Base-by-base conservation (phyloP, 345 rosid genomes). In the Boechera retrofracta region DNA sequence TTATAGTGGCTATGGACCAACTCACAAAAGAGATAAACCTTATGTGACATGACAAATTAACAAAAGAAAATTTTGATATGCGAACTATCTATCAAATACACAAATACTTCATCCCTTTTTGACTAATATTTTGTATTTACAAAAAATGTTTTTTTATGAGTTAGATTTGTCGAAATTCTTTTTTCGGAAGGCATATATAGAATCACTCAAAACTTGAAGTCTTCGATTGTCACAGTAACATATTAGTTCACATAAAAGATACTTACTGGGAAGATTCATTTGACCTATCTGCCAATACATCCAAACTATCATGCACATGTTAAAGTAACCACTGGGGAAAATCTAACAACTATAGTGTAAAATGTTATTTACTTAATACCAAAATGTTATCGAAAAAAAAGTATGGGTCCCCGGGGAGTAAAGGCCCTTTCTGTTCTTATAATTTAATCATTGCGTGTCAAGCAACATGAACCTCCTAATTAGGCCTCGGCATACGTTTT, bases 381-480 rank as follows among this genome's bases (percentile, higher is more conserved):
- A 53, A 21, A 52, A 15, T 32, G 45, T 56, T 21, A 58, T 47
- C 35, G 31, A 35, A 56, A 66, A 32, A 59, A 35, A 39, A 39
- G 44, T 39, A 53, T 38, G 71, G 70, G 56, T 31, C 77, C 69
- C 72, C 9, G 12, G 51, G 1, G 69, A 66, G 58, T 59, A 54
- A 72, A 68, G 54, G 6, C 70, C n/a, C 47, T 62, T 72, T 73
- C 5, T 73, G 53, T 33, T 79, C 64, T 51, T 47, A 60, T 78
- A 78, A 26, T 72, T 72, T 67, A 52, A 67, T 42, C 51, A 73
- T 67, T 61, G 58, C 78, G 74, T 78, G 81, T 67, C 74, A 73
- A 67, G 77, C 74, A 72, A 72, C 69, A 67, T 51, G 42, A 60
- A 52, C 74, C 74, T 73, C 74, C 65, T 21, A 21, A 21, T 21